phyloP scores from a whole-genome alignment of 176 grass and related monocot species.

The Cenchrus fungigraminus region DNA sequence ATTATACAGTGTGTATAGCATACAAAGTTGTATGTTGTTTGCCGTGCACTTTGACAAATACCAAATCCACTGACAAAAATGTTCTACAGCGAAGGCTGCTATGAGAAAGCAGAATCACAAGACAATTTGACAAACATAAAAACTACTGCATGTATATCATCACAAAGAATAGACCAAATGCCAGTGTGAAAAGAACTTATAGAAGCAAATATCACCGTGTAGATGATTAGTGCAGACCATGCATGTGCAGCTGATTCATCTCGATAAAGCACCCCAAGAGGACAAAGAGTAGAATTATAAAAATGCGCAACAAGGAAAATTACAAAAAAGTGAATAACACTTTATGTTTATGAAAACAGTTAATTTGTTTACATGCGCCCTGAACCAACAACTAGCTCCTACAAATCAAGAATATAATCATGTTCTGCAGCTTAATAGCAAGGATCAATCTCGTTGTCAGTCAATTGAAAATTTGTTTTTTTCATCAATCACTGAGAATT shows the following conservation, averaged over 20 bases:
- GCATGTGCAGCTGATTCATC: background rate
- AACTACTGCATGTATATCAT: background rate
- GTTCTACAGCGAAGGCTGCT: background rate
- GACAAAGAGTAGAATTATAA: background rate
- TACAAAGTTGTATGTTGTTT: background rate
- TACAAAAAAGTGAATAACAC: background rate
- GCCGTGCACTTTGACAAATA: background rate
- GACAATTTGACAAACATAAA: background rate
- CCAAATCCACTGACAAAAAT: background rate
- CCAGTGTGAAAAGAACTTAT: conserved; percentile 9
- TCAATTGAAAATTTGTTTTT: too few species aligned
- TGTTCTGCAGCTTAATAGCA: too few species aligned
- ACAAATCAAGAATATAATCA: too few species aligned
- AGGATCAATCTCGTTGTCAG: too few species aligned
- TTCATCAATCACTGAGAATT: too few species aligned
- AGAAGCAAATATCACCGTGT: conserved; percentile 21
- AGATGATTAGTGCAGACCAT: conserved; percentile 9
- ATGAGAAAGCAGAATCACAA: conserved; percentile 3
- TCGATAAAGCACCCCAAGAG: conserved; percentile 3
- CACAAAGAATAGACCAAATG: conserved; percentile 5
- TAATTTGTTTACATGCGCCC: background rate
- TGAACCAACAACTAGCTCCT: too few species aligned
- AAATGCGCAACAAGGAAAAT: background rate
- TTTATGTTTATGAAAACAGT: background rate
- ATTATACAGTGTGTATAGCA: background rate